Percentiles rank a stretch among this genome's conserved stretches.
Evolutionary conservation across 306 rosid genomes (phyloP).

Genomic region (Cicer chorassanicum): DNA sequence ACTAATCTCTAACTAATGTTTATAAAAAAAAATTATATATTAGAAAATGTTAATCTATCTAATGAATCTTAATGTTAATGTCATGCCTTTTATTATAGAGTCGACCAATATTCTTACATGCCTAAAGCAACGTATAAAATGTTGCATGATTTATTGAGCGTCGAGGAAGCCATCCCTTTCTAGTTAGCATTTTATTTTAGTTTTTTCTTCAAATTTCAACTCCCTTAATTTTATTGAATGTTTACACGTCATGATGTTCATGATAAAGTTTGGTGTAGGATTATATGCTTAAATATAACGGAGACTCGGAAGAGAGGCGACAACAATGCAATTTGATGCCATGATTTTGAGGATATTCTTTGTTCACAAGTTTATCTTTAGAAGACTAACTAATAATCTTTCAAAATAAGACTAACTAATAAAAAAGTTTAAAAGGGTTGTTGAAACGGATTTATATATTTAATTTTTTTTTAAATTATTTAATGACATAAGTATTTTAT

Average conservation of each 20-base stretch:
- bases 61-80: no score
- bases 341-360: slow-evolving; percentile 1
- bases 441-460: not conserved
- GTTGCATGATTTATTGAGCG: no score
- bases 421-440: not conserved
- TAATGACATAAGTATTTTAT: not conserved
- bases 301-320: not conserved
- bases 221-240: not conserved
- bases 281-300: not conserved
- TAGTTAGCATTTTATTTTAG: not conserved
- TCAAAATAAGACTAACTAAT: not conserved
- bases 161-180: not conserved
- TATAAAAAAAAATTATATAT: no score
- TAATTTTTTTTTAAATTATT: not conserved
- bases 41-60: no score
- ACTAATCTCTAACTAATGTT: no score
- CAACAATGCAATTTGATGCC: not conserved
- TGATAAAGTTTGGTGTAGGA: not conserved
- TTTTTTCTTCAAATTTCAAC: not conserved
- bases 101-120: no score
- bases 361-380: not conserved
- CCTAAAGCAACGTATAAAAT: no score
- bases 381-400: not conserved
- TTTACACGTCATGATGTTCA: not conserved
- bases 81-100: no score